Evolutionary conservation across 495 filamentous ascomycete species (phyloP), one percentile per base, ranked within the genome.

Genomic region (Parathielavia hyrcaniae): DNA sequence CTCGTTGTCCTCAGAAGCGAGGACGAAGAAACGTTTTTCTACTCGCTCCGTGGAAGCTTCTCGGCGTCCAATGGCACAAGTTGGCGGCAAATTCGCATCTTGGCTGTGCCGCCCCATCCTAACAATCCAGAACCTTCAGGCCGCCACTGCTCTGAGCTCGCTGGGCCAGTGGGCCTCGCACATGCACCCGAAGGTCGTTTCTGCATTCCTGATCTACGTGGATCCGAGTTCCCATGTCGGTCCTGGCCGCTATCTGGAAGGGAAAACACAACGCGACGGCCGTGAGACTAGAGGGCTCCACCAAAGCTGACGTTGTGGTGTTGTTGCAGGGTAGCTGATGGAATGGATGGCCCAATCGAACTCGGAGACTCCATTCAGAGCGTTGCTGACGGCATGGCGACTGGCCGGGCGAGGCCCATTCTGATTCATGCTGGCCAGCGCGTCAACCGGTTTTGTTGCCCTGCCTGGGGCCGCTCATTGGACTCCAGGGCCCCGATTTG

Each of bases 401-500:
- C 44, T 50, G 46, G 46, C 26, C 30, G 26, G 35, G 22, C 46
- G 36, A 50, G 39, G 19, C 39, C 17, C 39, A 50, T 32, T 41
- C 40, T 12, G 47, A 48, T 58, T 45, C 26, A 48, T 53, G 41
- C 50, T 22, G 30, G 57, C 50, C 38, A 23, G 53, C 57, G 49
- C 53, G 57, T 59, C 57, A 53, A 41, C 49, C 57, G 41, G 49
- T 40, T 30, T 22, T 40, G 35, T 43, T 38, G 47, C 55, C 47
- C 36, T 14, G 34, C 48, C 26, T 30, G 26, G 56, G 39, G 32
- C 39, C 47, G 39, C 48, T n/a, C 47, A 39, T 39, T 58, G 56
- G 49, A 20, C 38, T 41, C 22, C n/a, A 10, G 12, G 4, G 20
- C n/a, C 54, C 17, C 26, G 26, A 3, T 30, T 30, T 22, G 11